phyloP scores from a whole-genome alignment of 495 filamentous ascomycete species.

The Amphirosellinia nigrospora region DNA sequence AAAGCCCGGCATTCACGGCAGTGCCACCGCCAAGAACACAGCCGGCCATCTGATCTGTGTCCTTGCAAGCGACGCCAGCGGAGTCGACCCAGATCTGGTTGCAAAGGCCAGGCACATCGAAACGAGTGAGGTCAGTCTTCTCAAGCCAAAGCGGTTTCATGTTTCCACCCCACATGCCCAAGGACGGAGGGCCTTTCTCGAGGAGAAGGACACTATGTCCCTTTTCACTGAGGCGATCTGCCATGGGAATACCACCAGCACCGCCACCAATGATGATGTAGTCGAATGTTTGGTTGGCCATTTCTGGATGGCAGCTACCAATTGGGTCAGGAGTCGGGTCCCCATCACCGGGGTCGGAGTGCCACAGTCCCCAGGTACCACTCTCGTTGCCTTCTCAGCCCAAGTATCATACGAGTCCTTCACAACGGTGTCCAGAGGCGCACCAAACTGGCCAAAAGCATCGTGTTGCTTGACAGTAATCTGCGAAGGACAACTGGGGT shows the following conservation, averaged over 20 bases:
- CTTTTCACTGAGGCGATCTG: constrained; percentile 75
- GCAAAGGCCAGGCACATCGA: constrained; percentile 80
- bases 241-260: constrained; percentile 69
- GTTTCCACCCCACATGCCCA: constrained; percentile 63
- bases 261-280: constrained; percentile 73
- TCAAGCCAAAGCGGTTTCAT: constrained; percentile 68
- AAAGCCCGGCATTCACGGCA: constrained; percentile 71
- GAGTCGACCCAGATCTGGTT: constrained; percentile 73
- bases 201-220: constrained; percentile 80
- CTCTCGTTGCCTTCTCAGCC: constrained; percentile 49
- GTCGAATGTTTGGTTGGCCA: constrained; percentile 59
- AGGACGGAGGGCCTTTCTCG: constrained; percentile 71
- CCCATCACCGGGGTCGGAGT: constrained; percentile 26
- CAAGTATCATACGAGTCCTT: constrained; percentile 57
- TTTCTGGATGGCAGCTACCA: constrained; percentile 45
- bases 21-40: constrained; percentile 81
- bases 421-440: constrained; percentile 47
- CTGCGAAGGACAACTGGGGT: constrained; percentile 42
- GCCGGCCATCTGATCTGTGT: constrained; percentile 76
- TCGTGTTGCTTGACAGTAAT: constrained; percentile 50
- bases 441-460: constrained; percentile 51
- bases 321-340: constrained; percentile 34
- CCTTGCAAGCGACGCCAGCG: constrained; percentile 67
- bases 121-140: constrained; percentile 72
- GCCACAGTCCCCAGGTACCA: constrained; percentile 47